phyloP scores from a whole-genome alignment of 2,329 filamentous ascomycete species.

The Fusarium lateritium region DNA sequence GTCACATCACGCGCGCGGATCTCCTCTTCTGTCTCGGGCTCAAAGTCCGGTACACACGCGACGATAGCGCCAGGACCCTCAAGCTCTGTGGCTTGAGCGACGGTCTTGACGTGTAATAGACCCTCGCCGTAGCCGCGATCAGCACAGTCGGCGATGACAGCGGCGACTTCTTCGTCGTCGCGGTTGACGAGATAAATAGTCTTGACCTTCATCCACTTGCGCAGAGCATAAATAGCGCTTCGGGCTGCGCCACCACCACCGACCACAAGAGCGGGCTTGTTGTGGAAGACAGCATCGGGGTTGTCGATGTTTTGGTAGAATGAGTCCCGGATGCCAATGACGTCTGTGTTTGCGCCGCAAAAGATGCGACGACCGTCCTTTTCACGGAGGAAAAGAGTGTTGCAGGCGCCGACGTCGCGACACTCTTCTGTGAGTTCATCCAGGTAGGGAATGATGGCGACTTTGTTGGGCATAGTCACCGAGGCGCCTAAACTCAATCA shows the following conservation, averaged over 20 bases:
- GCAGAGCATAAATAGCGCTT: conserved; percentile 81
- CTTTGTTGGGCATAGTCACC: conserved; percentile 89
- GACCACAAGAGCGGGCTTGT: conserved; percentile 78
- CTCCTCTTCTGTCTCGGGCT: conserved; percentile 77
- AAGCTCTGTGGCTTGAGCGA: conserved; percentile 71
- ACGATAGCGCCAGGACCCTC: conserved; percentile 77
- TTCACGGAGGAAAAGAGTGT: conserved; percentile 79
- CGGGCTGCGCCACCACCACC: conserved; percentile 86
- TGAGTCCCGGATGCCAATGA: conserved; percentile 81
- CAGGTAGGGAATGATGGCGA: conserved; percentile 80
- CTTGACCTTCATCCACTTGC: conserved; percentile 76
- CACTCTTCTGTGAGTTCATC: conserved; percentile 82
- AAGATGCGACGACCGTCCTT: conserved; percentile 66
- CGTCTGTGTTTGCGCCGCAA: conserved; percentile 86
- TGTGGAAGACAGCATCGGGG: conserved; percentile 64
- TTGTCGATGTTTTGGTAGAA: conserved; percentile 71
- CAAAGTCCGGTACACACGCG: conserved; percentile 82
- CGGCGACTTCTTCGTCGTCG: conserved; percentile 75
- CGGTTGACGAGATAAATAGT: conserved; percentile 85
- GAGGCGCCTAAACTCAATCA: conserved; percentile 67
- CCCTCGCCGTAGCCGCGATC: conserved; percentile 71
- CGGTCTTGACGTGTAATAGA: conserved; percentile 73
- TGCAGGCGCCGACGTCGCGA: conserved; percentile 81
- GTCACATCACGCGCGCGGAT: conserved; percentile 69
- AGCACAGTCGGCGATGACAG: conserved; percentile 75